These are phyloP conservation scores for Botryosphaeria agaves DNA, from an alignment of 2,329 filamentous ascomycete genomes.

Conservation along the genomic window DNA sequence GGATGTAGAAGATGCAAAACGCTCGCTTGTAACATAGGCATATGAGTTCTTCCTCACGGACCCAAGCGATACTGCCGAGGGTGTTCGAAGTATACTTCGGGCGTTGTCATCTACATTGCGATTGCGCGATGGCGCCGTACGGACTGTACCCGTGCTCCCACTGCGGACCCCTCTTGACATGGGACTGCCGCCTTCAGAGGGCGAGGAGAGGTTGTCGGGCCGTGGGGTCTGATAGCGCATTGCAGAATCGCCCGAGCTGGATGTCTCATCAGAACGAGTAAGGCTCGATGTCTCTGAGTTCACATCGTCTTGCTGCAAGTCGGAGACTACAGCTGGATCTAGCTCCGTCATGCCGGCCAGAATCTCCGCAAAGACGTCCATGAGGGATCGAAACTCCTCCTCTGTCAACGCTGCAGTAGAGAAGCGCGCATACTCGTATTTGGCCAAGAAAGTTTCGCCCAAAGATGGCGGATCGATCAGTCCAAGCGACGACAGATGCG, in stretches of 20 bases:
- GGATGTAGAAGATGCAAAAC: not conserved
- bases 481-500: conserved; percentile 48
- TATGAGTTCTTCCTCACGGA: not conserved
- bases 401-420: conserved; percentile 53
- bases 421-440: conserved; percentile 78
- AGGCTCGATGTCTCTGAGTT: not conserved
- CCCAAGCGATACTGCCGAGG: not conserved
- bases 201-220: not conserved
- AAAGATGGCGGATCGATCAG: conserved; percentile 38
- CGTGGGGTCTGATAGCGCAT: not conserved
- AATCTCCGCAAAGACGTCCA: conserved; percentile 70
- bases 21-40: not conserved
- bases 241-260: too few relatives aligned
- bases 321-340: conserved; percentile 26
- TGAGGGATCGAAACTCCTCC: conserved; percentile 55
- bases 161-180: not conserved
- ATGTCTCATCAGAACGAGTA: not conserved
- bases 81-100: not conserved
- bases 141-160: not conserved
- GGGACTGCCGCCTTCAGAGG: not conserved
- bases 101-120: not conserved
- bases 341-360: conserved; percentile 57
- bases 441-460: conserved; percentile 44
- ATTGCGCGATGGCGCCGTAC: not conserved
- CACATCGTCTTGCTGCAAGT: not conserved